phyloP scores from a whole-genome alignment of 176 grass and related monocot species.

The Triticum urartu region DNA sequence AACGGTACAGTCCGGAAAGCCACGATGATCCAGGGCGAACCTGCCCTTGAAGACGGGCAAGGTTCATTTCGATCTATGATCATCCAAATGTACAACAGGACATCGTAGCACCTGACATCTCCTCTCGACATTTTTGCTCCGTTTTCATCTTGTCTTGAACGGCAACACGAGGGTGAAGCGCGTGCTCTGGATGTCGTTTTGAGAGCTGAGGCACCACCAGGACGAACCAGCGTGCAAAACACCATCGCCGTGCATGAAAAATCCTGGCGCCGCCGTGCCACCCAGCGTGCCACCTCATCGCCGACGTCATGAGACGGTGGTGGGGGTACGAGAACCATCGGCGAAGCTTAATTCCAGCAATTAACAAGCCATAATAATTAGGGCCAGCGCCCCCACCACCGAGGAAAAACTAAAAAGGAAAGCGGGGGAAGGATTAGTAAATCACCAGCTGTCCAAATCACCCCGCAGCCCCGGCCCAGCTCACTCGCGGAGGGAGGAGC shows the following conservation, averaged over 20 bases:
- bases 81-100: neutral
- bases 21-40: neutral
- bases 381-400: neutral
- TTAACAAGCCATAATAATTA: neutral
- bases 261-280: neutral
- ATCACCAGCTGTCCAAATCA: conserved; percentile 10
- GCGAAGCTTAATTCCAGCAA: neutral
- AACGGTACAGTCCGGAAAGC: neutral
- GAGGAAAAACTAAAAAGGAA: neutral
- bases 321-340: neutral
- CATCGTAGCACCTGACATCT: neutral
- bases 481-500: neutral
- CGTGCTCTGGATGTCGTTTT: too few species aligned
- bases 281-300: neutral
- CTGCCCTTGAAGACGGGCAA: neutral
- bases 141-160: too few species aligned
- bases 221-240: too few species aligned
- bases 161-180: too few species aligned
- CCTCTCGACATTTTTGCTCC: too few species aligned
- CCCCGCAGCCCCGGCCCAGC: neutral
- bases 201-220: too few species aligned
- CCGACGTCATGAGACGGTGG: neutral
- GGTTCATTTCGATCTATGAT: neutral
- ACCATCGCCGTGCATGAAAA: too few species aligned
- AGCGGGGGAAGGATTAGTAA: too few species aligned